A percentile compares a stretch with the other conserved stretches of the same genome.
These are phyloP conservation scores for Anisodus tanguticus DNA, from an alignment of 257 asterid species.

Conservation along the genomic window DNA sequence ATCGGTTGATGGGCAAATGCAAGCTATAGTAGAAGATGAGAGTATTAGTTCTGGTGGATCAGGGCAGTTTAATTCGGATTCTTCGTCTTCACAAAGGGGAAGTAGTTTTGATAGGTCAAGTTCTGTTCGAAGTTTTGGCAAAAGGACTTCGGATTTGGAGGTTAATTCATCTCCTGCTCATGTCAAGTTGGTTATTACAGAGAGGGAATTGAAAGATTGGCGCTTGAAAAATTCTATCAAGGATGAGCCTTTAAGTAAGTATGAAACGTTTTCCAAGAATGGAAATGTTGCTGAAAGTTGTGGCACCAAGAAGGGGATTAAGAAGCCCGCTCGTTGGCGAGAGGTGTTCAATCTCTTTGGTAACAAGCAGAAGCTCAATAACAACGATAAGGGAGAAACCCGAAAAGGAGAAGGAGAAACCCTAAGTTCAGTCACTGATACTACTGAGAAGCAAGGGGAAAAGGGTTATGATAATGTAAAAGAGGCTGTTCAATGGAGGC, in stretches of 20 bases:
- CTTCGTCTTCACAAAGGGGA: slow-evolving; percentile 74
- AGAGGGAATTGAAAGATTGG: slow-evolving; percentile 90
- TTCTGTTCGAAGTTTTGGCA: slow-evolving; percentile 78
- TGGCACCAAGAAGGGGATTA: slow-evolving; percentile 42
- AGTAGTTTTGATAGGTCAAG: slow-evolving; percentile 92
- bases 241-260: slow-evolving; percentile 48
- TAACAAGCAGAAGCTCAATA: slow-evolving; percentile 53
- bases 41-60: slow-evolving; percentile 69
- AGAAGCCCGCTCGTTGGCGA: slow-evolving; percentile 68
- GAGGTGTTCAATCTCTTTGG: slow-evolving; percentile 68
- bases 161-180: slow-evolving; percentile 61
- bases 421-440: slow-evolving; percentile 37
- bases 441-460: slow-evolving; percentile 44
- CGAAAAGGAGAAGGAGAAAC: slow-evolving; percentile 37
- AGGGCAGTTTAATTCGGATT: slow-evolving; percentile 80
- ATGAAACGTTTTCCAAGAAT: slow-evolving; percentile 43
- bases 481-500: slow-evolving; percentile 51
- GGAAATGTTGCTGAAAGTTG: slow-evolving; percentile 39
- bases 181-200: slow-evolving; percentile 79
- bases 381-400: slow-evolving; percentile 39
- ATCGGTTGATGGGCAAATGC: slow-evolving; percentile 88
- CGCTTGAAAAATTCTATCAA: slow-evolving; percentile 51
- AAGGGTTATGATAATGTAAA: slow-evolving; percentile 40
- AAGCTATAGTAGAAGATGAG: slow-evolving; percentile 79
- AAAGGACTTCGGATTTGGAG: slow-evolving; percentile 58